phyloP scores from a whole-genome alignment of 2,329 filamentous ascomycete species.

The Fusarium xylarioides region DNA sequence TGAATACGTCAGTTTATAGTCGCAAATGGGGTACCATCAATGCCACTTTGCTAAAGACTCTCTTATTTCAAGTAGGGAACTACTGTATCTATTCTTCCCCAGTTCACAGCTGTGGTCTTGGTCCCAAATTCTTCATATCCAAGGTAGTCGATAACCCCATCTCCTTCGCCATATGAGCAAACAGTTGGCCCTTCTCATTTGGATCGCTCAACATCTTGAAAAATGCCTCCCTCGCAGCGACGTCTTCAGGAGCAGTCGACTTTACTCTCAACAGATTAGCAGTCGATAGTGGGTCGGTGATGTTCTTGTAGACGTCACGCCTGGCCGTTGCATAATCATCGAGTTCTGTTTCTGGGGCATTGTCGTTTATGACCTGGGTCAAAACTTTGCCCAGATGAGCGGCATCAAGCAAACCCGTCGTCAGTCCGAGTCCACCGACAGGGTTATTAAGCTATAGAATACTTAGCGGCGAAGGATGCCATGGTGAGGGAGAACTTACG shows the following conservation, averaged over 20 bases:
- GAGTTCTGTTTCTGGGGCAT: not conserved
- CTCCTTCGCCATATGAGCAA: not conserved
- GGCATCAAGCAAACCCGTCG: not conserved
- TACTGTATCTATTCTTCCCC: not conserved
- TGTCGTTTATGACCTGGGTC: accelerated
- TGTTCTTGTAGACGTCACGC: not conserved
- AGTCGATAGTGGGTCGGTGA: not conserved
- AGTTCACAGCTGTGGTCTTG: not conserved
- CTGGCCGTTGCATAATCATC: not conserved
- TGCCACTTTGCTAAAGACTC: too few species aligned
- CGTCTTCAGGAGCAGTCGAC: not conserved
- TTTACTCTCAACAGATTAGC: not conserved
- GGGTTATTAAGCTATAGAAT: not conserved
- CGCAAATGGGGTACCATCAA: too few species aligned
- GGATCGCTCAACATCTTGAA: not conserved
- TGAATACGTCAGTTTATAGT: too few species aligned
- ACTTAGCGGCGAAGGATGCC: not conserved
- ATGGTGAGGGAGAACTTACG: not conserved
- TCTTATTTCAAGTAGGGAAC: too few species aligned
- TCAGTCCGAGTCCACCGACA: not conserved
- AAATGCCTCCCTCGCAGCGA: not conserved
- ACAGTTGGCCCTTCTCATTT: not conserved
- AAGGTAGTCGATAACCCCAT: not conserved
- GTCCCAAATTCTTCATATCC: not conserved
- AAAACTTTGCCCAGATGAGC: not conserved